Evolutionary conservation across 192 early-diverging fungal species (phyloP).

Genomic region (Coemansia sp.): DNA sequence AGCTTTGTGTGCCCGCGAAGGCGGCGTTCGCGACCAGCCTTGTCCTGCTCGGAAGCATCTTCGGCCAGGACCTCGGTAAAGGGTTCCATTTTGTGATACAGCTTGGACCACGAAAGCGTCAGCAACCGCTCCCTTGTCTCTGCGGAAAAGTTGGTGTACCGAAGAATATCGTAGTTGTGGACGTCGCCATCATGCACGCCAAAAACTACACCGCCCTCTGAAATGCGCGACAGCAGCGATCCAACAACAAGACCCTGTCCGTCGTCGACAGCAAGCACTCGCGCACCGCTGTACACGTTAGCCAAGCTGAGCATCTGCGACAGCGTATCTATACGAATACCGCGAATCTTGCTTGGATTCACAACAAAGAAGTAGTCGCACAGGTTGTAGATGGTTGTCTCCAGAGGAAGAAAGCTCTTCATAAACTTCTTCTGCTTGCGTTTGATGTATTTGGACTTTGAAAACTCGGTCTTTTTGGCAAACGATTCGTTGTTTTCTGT

Average conservation of each 20-base stretch:
- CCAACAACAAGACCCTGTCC: constrained; percentile 81
- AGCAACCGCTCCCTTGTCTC: constrained; percentile 58
- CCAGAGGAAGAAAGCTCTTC: constrained; percentile 77
- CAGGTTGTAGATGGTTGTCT: constrained; percentile 74
- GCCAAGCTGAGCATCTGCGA: constrained; percentile 83
- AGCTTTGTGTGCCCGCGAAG: constrained; percentile 56
- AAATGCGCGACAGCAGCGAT: constrained; percentile 82
- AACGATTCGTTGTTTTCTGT: constrained; percentile 83
- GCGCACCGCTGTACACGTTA: constrained; percentile 75
- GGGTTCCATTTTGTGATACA: constrained; percentile 60
- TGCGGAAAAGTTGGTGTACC: constrained; percentile 76
- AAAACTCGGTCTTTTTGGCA: constrained; percentile 91
- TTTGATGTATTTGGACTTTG: constrained; percentile 93
- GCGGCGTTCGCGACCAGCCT: constrained; percentile 58
- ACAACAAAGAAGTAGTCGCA: constrained; percentile 77
- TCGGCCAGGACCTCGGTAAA: constrained; percentile 61
- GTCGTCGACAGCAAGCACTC: constrained; percentile 86
- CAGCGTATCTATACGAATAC: constrained; percentile 82
- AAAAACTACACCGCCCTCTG: constrained; percentile 64
- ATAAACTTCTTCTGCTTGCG: constrained; percentile 87
- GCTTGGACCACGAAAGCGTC: constrained; percentile 71
- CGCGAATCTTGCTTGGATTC: constrained; percentile 79
- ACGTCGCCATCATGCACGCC: constrained; percentile 75
- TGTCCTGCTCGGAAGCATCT: constrained; percentile 55
- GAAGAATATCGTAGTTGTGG: constrained; percentile 70